A percentile compares a stretch with the other conserved stretches of the same genome.
These are phyloP conservation scores for Macrophomina pseudophaseolina DNA, from an alignment of 2,329 filamentous ascomycete species.

Conservation along the genomic window DNA sequence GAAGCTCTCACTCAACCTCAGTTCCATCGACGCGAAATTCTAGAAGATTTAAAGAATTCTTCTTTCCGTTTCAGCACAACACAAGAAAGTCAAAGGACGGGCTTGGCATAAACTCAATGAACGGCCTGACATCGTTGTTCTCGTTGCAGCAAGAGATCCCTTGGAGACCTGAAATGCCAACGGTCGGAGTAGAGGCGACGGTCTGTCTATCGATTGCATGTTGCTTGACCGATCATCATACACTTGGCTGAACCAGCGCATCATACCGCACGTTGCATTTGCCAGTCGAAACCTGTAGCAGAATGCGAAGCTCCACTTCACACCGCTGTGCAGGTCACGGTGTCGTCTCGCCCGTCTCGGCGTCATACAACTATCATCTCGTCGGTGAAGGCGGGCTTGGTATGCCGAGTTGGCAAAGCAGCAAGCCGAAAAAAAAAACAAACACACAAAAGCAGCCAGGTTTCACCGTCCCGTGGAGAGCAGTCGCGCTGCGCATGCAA, in stretches of 20 bases:
- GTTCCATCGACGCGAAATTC: neutral
- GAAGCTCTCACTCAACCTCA: neutral
- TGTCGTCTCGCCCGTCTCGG: neutral
- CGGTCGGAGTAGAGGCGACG: neutral
- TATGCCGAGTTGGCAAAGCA: neutral
- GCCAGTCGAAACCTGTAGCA: neutral
- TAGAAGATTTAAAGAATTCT: neutral
- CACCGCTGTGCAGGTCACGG: neutral
- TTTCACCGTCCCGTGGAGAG: neutral
- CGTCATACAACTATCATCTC: neutral
- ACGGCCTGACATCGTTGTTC: neutral
- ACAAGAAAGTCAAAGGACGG: neutral
- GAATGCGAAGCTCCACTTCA: neutral
- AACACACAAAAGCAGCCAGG: neutral
- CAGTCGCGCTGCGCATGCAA: no score
- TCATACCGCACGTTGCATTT: neutral
- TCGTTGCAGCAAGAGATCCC: neutral
- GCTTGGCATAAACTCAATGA: neutral
- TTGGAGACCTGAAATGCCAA: neutral
- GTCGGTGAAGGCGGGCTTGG: conserved; percentile 7
- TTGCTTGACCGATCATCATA: neutral
- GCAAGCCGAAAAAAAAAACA: neutral
- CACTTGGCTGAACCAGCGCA: neutral
- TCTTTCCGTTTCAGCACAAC: neutral
- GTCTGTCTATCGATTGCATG: neutral